Evolutionary conservation across 257 asterid species (phyloP), one percentile per base, ranked within the genome.

Genomic region (Penstemon davidsonii): DNA sequence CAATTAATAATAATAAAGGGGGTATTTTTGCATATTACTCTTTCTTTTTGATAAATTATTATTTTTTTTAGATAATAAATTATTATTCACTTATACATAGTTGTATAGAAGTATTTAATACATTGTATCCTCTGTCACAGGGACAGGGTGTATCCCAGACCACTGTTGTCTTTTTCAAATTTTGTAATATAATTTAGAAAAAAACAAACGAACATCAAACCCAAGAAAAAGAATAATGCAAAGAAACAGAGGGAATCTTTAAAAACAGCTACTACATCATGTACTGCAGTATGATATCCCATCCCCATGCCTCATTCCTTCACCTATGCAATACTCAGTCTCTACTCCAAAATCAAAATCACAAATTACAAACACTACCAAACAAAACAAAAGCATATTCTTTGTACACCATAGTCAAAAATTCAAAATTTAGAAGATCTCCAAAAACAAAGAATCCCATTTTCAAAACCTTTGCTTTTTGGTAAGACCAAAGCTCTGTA

Each of bases 241-340:
- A 45, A 38, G 33, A 15, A 42, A 64, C 54, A 75, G 61, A 70
- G 74, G 66, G 83, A 70, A 75, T 78, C 75, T 71, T 11, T 57
- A 33, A 44, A 61, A 71, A 78, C 76, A 73, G 69, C 63, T 67
- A 75, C 79, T 36, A 4, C 64, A 37, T 45, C 47, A 38, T 47
- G 42, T 11, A 65, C 69, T 50, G 72, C 63, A 55, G 62, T 60
- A 63, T 52, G 36, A 12, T 33, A 9, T 37, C 40, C 52, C 53
- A 39, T 12, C 25, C 44, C 44, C 42, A 6, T n/a, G 64, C 70
- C 74, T 61, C 64, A 15, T 0, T 15, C 18, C 18, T 15, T 15
- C 18, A 15, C 18, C 18, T 15, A 15, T 15, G 18, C 56, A 52
- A 41, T 62, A 63, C 54, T 37, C 40, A 75, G 15, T 10, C 18